These are phyloP conservation scores for Lathyrus aphaca DNA, from an alignment of 306 rosid species.

Conservation along the genomic window DNA sequence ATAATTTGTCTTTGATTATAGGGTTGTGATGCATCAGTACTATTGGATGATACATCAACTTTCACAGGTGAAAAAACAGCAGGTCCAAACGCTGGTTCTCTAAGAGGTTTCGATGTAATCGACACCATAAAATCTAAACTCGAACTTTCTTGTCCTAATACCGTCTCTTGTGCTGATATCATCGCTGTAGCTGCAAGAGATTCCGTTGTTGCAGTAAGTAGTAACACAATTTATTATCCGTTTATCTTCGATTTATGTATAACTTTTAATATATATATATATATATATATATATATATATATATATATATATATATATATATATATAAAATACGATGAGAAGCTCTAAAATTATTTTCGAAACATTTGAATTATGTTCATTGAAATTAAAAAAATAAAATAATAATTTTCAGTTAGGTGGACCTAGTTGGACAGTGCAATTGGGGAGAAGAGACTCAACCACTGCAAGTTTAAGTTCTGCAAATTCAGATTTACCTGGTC, in stretches of 20 bases:
- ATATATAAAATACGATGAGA: too few species aligned
- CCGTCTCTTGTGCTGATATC: conserved; percentile 68
- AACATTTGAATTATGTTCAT: too few species aligned
- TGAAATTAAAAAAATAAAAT: neutral
- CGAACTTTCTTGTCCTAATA: conserved; percentile 47
- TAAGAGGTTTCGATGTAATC: conserved; percentile 57
- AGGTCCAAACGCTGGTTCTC: conserved; percentile 49
- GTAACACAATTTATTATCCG: too few species aligned
- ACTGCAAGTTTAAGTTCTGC: conserved; percentile 55
- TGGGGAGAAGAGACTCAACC: conserved; percentile 74
- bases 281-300: too few species aligned
- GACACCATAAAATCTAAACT: conserved; percentile 52
- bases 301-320: too few species aligned
- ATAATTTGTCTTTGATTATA: conserved; percentile 13
- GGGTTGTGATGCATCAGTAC: conserved; percentile 71
- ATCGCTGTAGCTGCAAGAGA: conserved; percentile 61
- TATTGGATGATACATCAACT: conserved; percentile 56
- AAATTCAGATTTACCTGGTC: conserved; percentile 51
- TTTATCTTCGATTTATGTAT: too few species aligned
- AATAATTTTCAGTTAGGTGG: conserved; percentile 53
- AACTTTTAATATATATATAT: too few species aligned
- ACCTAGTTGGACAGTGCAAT: conserved; percentile 49
- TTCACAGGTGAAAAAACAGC: conserved; percentile 67
- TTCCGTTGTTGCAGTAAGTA: conserved; percentile 57
- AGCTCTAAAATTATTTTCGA: too few species aligned